Base-by-base conservation (phyloP, 73 alveolate species). In the Breviolum minutum region DNA sequence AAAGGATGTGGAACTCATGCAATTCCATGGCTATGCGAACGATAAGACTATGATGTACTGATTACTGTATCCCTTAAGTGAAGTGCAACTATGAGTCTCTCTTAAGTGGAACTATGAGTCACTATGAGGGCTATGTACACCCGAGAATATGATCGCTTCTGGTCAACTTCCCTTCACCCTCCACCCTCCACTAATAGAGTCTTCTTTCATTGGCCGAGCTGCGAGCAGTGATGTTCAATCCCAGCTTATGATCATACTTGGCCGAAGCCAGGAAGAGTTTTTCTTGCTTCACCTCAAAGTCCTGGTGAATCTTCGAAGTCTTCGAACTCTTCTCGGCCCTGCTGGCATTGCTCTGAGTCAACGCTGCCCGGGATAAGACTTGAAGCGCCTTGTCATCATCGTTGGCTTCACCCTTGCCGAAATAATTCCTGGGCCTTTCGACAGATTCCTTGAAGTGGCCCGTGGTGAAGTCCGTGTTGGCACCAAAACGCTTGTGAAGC, bases 221-320 rank as follows among this genome's bases (percentile, higher is more conserved):
- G 64, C 91, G 66, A 13, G 40, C 40, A 54, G 95, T 87, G 66
- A 87, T 27, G 83, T 87, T 87, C 54, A 87, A 63, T 32, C 95
- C 95, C 95, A 87, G 7, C 81, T n/a, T 68, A 79, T 63, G 64
- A 64, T 87, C 95, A 73, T 87, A 87, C 54, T 87, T 87, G 32
- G 82, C 95, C 16, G 95, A 87, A 27, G 95, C 95, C 80, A 87
- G 48, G 68, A 63, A 87, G 66, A 87, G 61, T 81, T 87, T 81
- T 81, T 87, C 86, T 62, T 76, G 86, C n/a, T 54, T 76, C 86
- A 76, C 86, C 63, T 19, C 20, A 19, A 76, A 76, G 63, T 54
- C 60, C 86, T 54, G 63, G 24, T 11, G 74, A 13, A 17, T 66
- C 74, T 66, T 66, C 74, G 74, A 17, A 11, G 74, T 66, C 24